Evolutionary conservation across 495 filamentous ascomycete species (phyloP).

Genomic region (Podospora comata): DNA sequence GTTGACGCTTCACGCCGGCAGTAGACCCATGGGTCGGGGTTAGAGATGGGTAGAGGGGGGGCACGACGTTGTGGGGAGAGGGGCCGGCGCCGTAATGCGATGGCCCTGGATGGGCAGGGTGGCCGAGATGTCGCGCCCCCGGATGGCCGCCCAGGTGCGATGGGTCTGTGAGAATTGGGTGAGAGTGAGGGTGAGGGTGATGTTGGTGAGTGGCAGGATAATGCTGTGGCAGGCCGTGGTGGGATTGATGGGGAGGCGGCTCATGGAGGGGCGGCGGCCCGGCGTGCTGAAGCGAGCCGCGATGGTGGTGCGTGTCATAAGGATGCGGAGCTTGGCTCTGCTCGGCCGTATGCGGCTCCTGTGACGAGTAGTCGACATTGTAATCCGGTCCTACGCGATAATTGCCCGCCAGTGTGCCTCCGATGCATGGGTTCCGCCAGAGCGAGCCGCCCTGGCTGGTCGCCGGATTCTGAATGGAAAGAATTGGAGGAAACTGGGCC

Average conservation of each 20-base stretch:
- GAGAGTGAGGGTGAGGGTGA: constrained; percentile 49
- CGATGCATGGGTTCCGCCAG: constrained; percentile 70
- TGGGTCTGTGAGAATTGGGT: constrained; percentile 49
- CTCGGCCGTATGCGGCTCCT: constrained; percentile 56
- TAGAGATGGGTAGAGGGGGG: constrained; percentile 46
- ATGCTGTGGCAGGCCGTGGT: constrained; percentile 51
- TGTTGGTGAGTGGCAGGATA: constrained; percentile 48
- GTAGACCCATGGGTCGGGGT: constrained; percentile 40
- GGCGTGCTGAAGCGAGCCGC: constrained; percentile 46
- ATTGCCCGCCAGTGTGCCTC: constrained; percentile 64
- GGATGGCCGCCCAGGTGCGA: constrained; percentile 44
- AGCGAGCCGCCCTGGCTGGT: constrained; percentile 67
- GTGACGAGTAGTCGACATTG: constrained; percentile 62
- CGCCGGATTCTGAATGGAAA: constrained; percentile 55
- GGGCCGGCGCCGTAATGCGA: constrained; percentile 43
- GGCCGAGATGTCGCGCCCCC: constrained; percentile 45
- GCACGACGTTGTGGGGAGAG: constrained; percentile 43
- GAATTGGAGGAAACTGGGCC: constrained; percentile 48
- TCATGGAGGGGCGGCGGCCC: constrained; percentile 42
- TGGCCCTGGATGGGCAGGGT: constrained; percentile 47
- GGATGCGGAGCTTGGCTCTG: constrained; percentile 50
- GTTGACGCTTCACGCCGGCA: constrained; percentile 45
- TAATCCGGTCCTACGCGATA: constrained; percentile 58
- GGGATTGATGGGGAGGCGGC: constrained; percentile 41
- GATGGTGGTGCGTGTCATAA: constrained; percentile 53